Evolutionary conservation across 2,329 filamentous ascomycete species (phyloP), one percentile per base, ranked within the genome.

Genomic region (Pseudogymnoascus sp.): DNA sequence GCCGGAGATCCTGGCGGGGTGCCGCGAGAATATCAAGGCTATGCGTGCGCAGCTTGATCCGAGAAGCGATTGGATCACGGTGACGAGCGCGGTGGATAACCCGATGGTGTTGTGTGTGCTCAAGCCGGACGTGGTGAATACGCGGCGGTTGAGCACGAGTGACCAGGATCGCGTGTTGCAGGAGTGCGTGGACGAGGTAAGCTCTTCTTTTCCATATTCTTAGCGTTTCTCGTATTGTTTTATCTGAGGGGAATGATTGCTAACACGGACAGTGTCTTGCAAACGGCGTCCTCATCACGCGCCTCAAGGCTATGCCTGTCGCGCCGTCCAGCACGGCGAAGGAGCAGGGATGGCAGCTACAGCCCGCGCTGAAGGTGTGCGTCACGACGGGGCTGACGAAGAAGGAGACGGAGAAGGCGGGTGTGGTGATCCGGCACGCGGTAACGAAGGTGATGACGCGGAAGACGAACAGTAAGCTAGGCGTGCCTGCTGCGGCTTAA

Each of bases 351-450:
- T 90, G 88, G 79, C 82, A 84, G 64, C 80, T 87, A n/a, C 82
- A 84, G 68, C 91, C 94, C 8, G 91, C 91, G 0, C 81, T 99
- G 65, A 97, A 97, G 77, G 84, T 97, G 11, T 97, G 93, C 72
- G 81, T 97, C 61, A 96, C 92, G 0, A 90, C 85, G 4, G 94
- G 90, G 1, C 78, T 99, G 65, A 89, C 90, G 23, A 95, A 90
- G 80, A 97, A 96, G 78, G 94, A 99, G 75, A 89, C 92, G 62
- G 95, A 99, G 78, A 96, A 95, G 79, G 91, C 94, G 0, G 94
- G 92, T 12, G 86, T 88, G 6, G 87, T 84, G 8, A 92, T 99
- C 68, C 83, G 93, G 64, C 92, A 97, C 76, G 93, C 94, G 12
- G 90, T 97, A 67, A 96, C 92, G 60, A 97, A 96, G 78, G 86